A percentile compares a stretch with the other conserved stretches of the same genome.
Conservation (phyloP, 805 yeast species). For the Candida methanosorbosa region DNA sequence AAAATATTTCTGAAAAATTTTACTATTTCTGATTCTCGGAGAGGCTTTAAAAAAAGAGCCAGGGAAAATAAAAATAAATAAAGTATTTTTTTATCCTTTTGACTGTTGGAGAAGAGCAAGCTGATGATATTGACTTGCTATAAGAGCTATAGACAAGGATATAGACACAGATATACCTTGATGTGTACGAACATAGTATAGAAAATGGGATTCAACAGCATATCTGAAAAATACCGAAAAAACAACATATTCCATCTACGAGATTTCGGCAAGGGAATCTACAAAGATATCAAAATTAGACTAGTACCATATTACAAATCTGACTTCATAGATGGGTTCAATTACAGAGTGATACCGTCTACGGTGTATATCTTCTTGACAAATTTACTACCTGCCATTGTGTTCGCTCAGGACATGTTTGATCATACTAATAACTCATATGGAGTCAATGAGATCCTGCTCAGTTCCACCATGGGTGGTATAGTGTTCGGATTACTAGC, state of each 20-base stretch:
- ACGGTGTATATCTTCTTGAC: constrained; percentile 81
- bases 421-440: constrained; percentile 80
- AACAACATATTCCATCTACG: constrained; percentile 17
- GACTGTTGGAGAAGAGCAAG: no score
- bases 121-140: no score
- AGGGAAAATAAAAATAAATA: no score
- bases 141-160: no score
- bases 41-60: no score
- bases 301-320: constrained; percentile 56
- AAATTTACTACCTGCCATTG: constrained; percentile 85
- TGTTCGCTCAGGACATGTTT: constrained; percentile 96
- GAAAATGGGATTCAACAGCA: no score
- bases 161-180: no score
- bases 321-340: constrained; percentile 77
- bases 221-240: no score
- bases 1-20: no score
- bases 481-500: constrained; percentile 75
- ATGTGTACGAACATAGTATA: no score
- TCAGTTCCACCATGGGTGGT: constrained; percentile 84
- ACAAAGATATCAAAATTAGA: constrained; percentile 40
- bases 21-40: no score
- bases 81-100: no score
- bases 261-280: constrained; percentile 41
- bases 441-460: constrained; percentile 84
- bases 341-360: constrained; percentile 84